These are phyloP conservation scores for Petunia axillaris DNA, from an alignment of 257 asterid species.

Conservation along the genomic window DNA sequence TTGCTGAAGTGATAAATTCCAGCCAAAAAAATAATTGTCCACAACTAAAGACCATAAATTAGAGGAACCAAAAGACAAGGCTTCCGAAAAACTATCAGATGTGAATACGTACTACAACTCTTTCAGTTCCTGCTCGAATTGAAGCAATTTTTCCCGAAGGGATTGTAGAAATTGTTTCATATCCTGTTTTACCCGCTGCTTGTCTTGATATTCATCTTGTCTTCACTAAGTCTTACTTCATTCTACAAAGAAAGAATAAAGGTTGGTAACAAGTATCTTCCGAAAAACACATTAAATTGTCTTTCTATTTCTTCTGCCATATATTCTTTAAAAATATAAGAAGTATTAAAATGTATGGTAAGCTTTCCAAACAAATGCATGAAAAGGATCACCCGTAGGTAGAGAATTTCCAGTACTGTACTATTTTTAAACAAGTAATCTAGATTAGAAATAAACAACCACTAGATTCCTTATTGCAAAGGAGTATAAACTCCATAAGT, in stretches of 20 bases:
- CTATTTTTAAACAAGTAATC: too few relatives aligned
- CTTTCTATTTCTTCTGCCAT: background rate
- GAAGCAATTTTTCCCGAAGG: conserved; percentile 55
- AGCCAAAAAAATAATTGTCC: background rate
- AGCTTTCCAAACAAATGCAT: too few relatives aligned
- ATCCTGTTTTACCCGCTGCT: conserved; percentile 55
- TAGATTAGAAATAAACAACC: too few relatives aligned
- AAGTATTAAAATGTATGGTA: too few relatives aligned
- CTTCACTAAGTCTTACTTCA: conserved; percentile 66
- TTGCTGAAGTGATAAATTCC: background rate
- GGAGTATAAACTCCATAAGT: too few relatives aligned
- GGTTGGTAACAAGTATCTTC: background rate
- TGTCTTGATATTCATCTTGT: conserved; percentile 56
- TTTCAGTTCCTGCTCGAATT: conserved; percentile 86
- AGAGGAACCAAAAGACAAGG: background rate
- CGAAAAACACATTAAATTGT: background rate
- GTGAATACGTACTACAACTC: conserved; percentile 40
- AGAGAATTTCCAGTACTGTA: too few relatives aligned
- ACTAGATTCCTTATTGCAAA: too few relatives aligned
- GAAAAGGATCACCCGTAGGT: too few relatives aligned
- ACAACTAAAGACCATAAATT: background rate
- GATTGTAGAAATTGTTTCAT: conserved; percentile 67
- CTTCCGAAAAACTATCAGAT: background rate
- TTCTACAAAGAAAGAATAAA: conserved; percentile 45
- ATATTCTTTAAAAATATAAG: too few relatives aligned